These are phyloP conservation scores for Ampelomyces quisqualis DNA, from an alignment of 2,329 filamentous ascomycete genomes.

Conservation along the genomic window DNA sequence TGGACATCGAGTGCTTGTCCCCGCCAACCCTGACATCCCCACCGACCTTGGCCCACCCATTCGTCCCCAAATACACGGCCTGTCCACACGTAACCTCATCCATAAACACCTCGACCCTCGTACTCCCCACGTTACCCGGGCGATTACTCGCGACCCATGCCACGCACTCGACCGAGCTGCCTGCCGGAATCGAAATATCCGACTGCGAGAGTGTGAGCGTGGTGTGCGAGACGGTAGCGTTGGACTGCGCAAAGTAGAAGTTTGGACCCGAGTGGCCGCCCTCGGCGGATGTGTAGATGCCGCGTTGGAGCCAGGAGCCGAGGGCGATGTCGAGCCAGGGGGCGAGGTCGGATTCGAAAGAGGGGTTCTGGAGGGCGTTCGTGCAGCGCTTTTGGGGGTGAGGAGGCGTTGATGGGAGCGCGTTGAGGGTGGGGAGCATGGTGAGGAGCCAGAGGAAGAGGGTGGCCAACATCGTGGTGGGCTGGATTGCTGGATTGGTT, in stretches of 20 bases:
- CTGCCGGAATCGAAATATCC: constrained; percentile 3
- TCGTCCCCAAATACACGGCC: background rate
- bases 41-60: constrained; percentile 16
- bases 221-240: constrained; percentile 12
- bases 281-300: constrained; percentile 4
- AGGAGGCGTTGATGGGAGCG: background rate
- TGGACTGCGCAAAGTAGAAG: constrained; percentile 12
- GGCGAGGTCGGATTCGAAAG: constrained; percentile 15
- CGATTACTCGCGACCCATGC: constrained; percentile 13
- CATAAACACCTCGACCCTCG: constrained; percentile 18
- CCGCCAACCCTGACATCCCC: constrained; percentile 5
- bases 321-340: constrained; percentile 21
- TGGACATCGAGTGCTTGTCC: constrained; percentile 12
- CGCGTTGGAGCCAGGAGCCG: constrained; percentile 17
- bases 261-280: constrained; percentile 8
- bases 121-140: constrained; percentile 10
- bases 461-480: background rate
- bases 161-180: constrained; percentile 9
- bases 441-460: constrained; percentile 2
- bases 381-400: constrained; percentile 9
- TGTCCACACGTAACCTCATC: constrained; percentile 17
- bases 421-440: constrained; percentile 1
- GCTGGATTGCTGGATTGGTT: background rate
- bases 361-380: constrained; percentile 20
- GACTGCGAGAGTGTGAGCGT: constrained; percentile 19